phyloP scores from a whole-genome alignment of 169 alveolate species.

The Plasmodium gonderi region DNA sequence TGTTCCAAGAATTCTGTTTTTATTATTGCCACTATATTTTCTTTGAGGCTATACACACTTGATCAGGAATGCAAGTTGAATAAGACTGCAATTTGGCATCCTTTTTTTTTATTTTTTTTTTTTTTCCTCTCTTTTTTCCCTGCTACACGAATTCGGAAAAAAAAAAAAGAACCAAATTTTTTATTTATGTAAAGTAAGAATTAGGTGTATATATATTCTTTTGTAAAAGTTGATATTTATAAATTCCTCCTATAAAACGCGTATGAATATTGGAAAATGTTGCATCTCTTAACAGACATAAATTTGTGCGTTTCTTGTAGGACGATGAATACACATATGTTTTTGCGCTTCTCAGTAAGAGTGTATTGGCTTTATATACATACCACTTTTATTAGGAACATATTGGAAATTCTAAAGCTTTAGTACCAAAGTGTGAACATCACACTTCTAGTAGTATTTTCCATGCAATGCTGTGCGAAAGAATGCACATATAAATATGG shows the following conservation, averaged over 20 bases:
- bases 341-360: background rate
- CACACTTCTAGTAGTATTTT: background rate
- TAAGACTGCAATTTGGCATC: background rate
- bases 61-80: background rate
- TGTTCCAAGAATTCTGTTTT: too few species aligned
- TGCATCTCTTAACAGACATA: too few species aligned
- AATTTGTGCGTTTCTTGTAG: too few species aligned
- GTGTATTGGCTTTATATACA: background rate
- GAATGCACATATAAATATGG: background rate
- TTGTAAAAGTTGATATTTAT: background rate
- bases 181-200: background rate
- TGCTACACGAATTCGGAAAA: background rate
- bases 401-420: background rate
- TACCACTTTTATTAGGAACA: background rate
- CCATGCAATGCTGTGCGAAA: constrained; percentile 48
- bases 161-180: background rate
- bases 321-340: background rate
- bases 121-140: background rate
- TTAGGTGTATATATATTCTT: background rate
- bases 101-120: background rate
- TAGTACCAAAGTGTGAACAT: background rate
- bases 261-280: background rate
- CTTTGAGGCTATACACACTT: too few species aligned
- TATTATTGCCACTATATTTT: too few species aligned
- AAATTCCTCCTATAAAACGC: background rate